Evolutionary conservation across 345 rosid genomes (phyloP).

Genomic region (Arabidopsis thaliana): TAIR10.1 NC_003076.8:24686501-24687000

Average conservation of each 20-base stretch:
- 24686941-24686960: not conserved
- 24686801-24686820: slow-evolving; percentile 33
- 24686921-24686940: not conserved
- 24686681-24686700: not conserved
- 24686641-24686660: too few relatives aligned
- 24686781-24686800: slow-evolving; percentile 28
- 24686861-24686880: slow-evolving; percentile 35
- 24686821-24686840: slow-evolving; percentile 30
- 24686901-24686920: not conserved
- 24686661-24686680: not conserved
- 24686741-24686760: not conserved
- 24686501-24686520: too few relatives aligned
- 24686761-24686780: slow-evolving; percentile 36
- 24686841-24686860: not conserved
- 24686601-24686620: too few relatives aligned
- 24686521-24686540: too few relatives aligned
- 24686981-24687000: slow-evolving; percentile 26
- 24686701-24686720: not conserved
- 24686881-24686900: not conserved
- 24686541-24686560: too few relatives aligned
- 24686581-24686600: too few relatives aligned
- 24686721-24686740: not conserved
- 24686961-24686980: not conserved
- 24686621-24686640: too few relatives aligned
- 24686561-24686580: too few relatives aligned